A percentile compares a stretch with the other conserved stretches of the same genome.
These are phyloP conservation scores for Blastobotrys aristatus DNA, from an alignment of 1,139 yeast genomes.

Conservation along the genomic window DNA sequence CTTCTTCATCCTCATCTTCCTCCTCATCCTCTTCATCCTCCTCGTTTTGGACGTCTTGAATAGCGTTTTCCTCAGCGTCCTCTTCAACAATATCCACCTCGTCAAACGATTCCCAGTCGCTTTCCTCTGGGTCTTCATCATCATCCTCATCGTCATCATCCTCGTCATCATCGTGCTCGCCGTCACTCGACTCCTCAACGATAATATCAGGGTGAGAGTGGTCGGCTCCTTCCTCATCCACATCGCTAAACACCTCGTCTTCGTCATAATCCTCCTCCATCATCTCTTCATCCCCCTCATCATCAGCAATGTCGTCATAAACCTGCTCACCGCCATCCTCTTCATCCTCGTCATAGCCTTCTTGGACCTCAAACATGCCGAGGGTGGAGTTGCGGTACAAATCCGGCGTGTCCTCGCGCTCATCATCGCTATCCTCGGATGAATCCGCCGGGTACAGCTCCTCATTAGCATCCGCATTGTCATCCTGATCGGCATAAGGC, in stretches of 20 bases:
- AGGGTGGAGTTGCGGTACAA: conserved; percentile 80
- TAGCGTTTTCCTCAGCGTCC: conserved; percentile 4
- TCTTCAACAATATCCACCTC: conserved; percentile 29
- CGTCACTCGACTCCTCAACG: conserved; percentile 23
- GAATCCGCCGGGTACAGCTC: conserved; percentile 21
- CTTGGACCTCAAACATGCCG: conserved; percentile 89
- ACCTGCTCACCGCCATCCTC: conserved; percentile 38
- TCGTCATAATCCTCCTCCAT: conserved; percentile 31
- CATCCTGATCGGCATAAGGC: conserved; percentile 46
- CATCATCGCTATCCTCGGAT: conserved; percentile 52
- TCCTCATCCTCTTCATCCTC: conserved; percentile 11
- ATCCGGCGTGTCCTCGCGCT: conserved; percentile 74
- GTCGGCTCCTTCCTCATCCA: conserved; percentile 27
- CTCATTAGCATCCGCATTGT: conserved; percentile 15
- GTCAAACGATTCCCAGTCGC: conserved; percentile 29
- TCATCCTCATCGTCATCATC: conserved; percentile 37
- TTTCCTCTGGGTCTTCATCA: conserved; percentile 35
- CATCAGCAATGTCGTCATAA: conserved; percentile 28
- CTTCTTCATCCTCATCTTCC: conserved; percentile 1
- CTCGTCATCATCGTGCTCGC: conserved; percentile 29
- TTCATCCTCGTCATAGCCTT: conserved; percentile 56
- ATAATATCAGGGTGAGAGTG: conserved; percentile 36
- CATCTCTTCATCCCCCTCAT: conserved; percentile 33
- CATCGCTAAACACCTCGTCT: conserved; percentile 35
- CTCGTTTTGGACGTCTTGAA: conserved; percentile 23